phyloP scores from a whole-genome alignment of 2,329 filamentous ascomycete genomes.

The Ophiostoma quercus region DNA sequence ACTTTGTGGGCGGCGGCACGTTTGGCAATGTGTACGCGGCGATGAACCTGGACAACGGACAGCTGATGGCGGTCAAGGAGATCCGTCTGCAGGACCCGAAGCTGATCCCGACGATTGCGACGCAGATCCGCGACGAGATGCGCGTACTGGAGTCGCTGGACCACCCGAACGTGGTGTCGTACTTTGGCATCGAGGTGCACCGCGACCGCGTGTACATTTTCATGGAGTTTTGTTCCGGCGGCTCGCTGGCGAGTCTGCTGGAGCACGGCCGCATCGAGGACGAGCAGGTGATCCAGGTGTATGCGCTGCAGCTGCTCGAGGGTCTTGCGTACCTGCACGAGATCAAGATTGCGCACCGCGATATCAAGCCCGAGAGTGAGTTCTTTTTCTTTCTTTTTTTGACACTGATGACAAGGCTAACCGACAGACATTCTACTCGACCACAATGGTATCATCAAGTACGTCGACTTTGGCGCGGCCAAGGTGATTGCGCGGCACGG shows the following conservation, averaged over 20 bases:
- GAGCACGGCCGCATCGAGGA: slow-evolving; percentile 97
- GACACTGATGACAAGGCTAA: neutral
- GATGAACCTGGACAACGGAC: slow-evolving; percentile 93
- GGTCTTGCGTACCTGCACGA: slow-evolving; percentile 91
- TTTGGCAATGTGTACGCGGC: slow-evolving; percentile 97
- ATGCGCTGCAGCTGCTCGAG: slow-evolving; percentile 87
- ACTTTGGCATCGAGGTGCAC: slow-evolving; percentile 97
- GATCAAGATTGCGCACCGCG: slow-evolving; percentile 84
- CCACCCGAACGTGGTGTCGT: slow-evolving; percentile 95
- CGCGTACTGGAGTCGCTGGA: slow-evolving; percentile 90
- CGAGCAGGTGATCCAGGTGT: slow-evolving; percentile 95
- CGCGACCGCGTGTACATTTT: slow-evolving; percentile 99
- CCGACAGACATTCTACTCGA: slow-evolving; percentile 80
- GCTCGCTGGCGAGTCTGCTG: slow-evolving; percentile 79
- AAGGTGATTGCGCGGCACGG: slow-evolving; percentile 95
- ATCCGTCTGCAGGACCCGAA: slow-evolving; percentile 96
- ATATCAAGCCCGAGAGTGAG: slow-evolving; percentile 96
- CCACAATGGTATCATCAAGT: slow-evolving; percentile 97
- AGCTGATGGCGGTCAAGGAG: slow-evolving; percentile 97
- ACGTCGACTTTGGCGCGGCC: slow-evolving; percentile 95
- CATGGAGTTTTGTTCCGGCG: slow-evolving; percentile 98
- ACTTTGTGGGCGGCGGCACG: slow-evolving; percentile 92
- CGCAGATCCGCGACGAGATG: slow-evolving; percentile 96
- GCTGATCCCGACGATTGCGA: slow-evolving; percentile 86
- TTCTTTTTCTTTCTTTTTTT: neutral